These are phyloP conservation scores for Coniochaeta sp. DNA, from an alignment of 2,329 filamentous ascomycete genomes.

Conservation along the genomic window DNA sequence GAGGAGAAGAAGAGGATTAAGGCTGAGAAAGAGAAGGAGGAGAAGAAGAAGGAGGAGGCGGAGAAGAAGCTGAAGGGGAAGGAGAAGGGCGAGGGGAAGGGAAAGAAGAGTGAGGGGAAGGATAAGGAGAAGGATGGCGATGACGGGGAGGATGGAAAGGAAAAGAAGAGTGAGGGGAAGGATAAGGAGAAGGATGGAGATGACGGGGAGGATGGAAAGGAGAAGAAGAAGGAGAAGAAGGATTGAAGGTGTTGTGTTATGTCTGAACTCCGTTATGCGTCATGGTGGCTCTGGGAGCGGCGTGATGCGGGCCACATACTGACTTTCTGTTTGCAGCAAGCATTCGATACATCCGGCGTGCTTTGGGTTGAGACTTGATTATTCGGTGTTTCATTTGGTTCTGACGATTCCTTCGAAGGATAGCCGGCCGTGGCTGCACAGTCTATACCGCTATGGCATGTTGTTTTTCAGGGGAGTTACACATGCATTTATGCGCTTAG, in stretches of 20 bases:
- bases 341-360: neutral
- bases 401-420: too few species aligned
- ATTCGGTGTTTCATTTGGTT: too few species aligned
- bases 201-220: conserved; percentile 1
- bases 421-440: too few species aligned
- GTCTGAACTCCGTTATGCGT: neutral
- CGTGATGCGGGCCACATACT: neutral
- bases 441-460: too few species aligned
- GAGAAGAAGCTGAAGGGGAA: conserved; percentile 26
- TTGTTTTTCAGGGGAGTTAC: too few species aligned
- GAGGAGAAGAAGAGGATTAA: conserved; percentile 30
- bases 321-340: neutral
- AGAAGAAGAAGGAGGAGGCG: conserved; percentile 27
- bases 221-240: conserved; percentile 9
- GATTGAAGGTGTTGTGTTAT: conserved; percentile 7
- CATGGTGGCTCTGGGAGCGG: too few species aligned
- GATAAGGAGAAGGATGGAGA: conserved; percentile 7
- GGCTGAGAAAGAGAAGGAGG: conserved; percentile 31
- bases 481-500: too few species aligned
- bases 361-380: too few species aligned
- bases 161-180: conserved; percentile 10
- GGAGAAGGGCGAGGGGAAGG: conserved; percentile 23
- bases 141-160: conserved; percentile 15
- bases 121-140: conserved; percentile 11
- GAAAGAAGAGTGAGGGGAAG: conserved; percentile 15